Evolutionary conservation across 805 yeast species (phyloP).

Genomic region (Starmera dryadoides): DNA sequence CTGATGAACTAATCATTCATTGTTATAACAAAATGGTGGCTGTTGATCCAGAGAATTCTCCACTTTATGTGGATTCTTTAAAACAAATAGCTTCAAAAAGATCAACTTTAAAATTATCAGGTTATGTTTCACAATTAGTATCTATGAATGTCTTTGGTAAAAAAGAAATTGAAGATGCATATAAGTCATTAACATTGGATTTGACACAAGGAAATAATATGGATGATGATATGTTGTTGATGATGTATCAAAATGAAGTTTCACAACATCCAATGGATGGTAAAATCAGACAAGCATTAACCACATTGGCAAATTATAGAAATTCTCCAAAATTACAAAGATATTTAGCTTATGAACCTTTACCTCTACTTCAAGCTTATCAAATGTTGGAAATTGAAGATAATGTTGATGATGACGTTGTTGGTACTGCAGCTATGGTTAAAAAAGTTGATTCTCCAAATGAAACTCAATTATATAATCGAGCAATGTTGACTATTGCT

Average conservation of each 20-base stretch:
- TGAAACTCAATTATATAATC: slow-evolving; percentile 33
- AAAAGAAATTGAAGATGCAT: slow-evolving; percentile 36
- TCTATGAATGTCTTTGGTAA: slow-evolving; percentile 48
- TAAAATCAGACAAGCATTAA: slow-evolving; percentile 30
- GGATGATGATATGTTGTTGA: slow-evolving; percentile 23
- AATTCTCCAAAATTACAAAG: slow-evolving; percentile 27
- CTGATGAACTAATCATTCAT: slow-evolving; percentile 38
- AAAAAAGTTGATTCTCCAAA: slow-evolving; percentile 47
- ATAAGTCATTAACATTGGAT: slow-evolving; percentile 25
- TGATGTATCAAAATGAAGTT: slow-evolving; percentile 26
- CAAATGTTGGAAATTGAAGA: slow-evolving; percentile 40
- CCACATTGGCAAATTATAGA: slow-evolving; percentile 30
- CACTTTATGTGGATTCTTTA: slow-evolving; percentile 54
- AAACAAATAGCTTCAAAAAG: slow-evolving; percentile 41
- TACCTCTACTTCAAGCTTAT: slow-evolving; percentile 44
- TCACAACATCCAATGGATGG: slow-evolving; percentile 12
- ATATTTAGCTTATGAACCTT: slow-evolving; percentile 40
- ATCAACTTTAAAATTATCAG: slow-evolving; percentile 37
- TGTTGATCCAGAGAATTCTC: slow-evolving; percentile 37
- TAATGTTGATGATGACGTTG: slow-evolving; percentile 59
- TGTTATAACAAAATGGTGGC: slow-evolving; percentile 35
- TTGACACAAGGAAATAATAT: slow-evolving; percentile 16
- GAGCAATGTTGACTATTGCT: slow-evolving; percentile 60
- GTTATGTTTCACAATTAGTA: slow-evolving; percentile 36
- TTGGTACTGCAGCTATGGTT: slow-evolving; percentile 67